phyloP scores from a whole-genome alignment of 257 asterid genomes.

The Eucommia ulmoides region DNA sequence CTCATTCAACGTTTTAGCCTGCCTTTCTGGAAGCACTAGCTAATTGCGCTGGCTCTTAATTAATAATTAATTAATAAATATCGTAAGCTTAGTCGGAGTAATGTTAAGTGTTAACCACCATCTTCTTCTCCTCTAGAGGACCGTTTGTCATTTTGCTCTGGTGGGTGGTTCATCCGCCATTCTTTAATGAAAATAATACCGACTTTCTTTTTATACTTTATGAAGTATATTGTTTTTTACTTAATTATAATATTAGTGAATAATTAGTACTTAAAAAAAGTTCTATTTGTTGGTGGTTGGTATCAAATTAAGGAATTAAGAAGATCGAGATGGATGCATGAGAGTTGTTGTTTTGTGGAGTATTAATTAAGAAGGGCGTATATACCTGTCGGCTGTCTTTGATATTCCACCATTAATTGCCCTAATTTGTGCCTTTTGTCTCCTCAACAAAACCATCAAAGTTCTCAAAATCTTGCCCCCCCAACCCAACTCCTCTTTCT shows the following conservation, averaged over 20 bases:
- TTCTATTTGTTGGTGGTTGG: constrained; percentile 11
- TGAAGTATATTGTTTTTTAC: neutral
- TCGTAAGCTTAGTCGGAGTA: constrained; percentile 4
- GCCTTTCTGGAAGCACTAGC: too few species aligned
- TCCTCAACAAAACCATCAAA: constrained; percentile 87
- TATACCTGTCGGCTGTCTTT: constrained; percentile 37
- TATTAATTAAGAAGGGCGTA: constrained; percentile 17
- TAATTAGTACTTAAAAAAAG: constrained; percentile 6
- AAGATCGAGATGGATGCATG: constrained; percentile 21
- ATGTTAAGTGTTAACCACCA: constrained; percentile 21
- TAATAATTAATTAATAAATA: constrained; percentile 11
- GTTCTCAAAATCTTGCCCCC: constrained; percentile 52
- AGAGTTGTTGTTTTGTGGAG: constrained; percentile 31
- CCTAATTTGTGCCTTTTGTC: constrained; percentile 75
- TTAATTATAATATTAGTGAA: neutral
- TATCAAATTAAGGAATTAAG: too few species aligned
- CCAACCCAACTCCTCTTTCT: constrained; percentile 6
- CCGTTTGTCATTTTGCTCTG: constrained; percentile 33
- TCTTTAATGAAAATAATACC: constrained; percentile 30
- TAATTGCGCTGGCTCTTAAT: constrained; percentile 26
- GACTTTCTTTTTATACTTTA: constrained; percentile 27
- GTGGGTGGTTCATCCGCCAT: constrained; percentile 26
- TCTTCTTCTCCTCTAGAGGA: constrained; percentile 24
- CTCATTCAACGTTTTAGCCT: constrained; percentile 4
- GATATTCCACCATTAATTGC: constrained; percentile 20